Evolutionary conservation across 805 yeast genomes (phyloP).

Genomic region (Alloascoidea africana): DNA sequence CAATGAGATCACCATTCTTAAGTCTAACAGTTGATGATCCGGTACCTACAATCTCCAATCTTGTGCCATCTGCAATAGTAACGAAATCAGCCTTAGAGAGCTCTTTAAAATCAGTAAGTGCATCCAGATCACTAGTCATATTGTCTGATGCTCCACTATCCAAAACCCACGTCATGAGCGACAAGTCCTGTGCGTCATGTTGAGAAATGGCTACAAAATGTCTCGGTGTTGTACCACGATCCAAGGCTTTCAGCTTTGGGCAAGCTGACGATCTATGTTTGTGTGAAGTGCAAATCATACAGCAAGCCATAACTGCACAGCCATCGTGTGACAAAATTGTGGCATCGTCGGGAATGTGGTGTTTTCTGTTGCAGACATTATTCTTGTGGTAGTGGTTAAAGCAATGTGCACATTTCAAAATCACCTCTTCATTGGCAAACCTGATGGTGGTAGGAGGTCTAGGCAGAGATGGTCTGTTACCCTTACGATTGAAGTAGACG

Average conservation of each 20-base stretch:
- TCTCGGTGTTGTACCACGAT: no score
- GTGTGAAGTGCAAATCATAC: not conserved
- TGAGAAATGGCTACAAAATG: no score
- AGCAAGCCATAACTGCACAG: conserved; percentile 1
- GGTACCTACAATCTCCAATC: conserved; percentile 1
- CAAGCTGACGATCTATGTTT: no score
- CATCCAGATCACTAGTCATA: not conserved
- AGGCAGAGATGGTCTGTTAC: no score
- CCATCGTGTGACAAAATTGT: not conserved
- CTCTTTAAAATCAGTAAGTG: not conserved
- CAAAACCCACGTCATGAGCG: not conserved
- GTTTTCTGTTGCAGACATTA: not conserved
- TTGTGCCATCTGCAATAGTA: not conserved
- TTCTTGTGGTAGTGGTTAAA: not conserved
- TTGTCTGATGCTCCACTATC: not conserved
- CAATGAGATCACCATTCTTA: not conserved
- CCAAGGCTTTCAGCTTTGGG: no score
- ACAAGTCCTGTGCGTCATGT: no score
- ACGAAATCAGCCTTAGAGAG: not conserved
- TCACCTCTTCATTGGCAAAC: not conserved
- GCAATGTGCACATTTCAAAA: not conserved
- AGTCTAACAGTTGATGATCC: not conserved
- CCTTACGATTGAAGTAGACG: no score
- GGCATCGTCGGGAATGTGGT: not conserved
- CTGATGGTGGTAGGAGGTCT: no score